A percentile compares a stretch with the other conserved stretches of the same genome.
phyloP scores from a whole-genome alignment of 2,329 filamentous ascomycete genomes.

The Talaromyces sp. region DNA sequence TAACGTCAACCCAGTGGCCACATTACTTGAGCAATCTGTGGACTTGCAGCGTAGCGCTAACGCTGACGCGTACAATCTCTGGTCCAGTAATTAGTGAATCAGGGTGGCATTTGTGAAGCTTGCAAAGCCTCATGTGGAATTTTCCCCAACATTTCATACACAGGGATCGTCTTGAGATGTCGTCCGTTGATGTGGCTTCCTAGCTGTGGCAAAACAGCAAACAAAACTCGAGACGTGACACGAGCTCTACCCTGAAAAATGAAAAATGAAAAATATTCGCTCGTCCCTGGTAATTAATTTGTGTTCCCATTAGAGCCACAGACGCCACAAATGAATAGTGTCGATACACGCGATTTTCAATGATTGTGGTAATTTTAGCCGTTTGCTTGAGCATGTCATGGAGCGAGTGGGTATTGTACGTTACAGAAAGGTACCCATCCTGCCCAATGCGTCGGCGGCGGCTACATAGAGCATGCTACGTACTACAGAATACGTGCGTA shows the following conservation, averaged over 20 bases:
- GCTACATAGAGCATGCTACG: too few species aligned
- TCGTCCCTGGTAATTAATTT: not conserved
- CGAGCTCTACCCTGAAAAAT: not conserved
- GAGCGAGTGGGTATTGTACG: not conserved
- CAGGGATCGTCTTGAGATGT: not conserved
- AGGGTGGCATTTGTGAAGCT: not conserved
- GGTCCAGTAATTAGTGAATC: not conserved
- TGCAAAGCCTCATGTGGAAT: not conserved
- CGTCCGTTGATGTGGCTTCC: too few species aligned
- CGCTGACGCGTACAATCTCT: not conserved
- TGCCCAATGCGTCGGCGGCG: not conserved
- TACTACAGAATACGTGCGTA: too few species aligned
- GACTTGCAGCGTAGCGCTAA: not conserved
- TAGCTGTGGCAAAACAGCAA: not conserved
- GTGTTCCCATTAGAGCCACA: constrained; percentile 3
- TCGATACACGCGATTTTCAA: not conserved
- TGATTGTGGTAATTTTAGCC: constrained; percentile 6
- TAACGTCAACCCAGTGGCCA: not conserved
- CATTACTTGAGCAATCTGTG: not conserved
- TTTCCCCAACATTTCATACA: not conserved
- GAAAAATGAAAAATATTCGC: too few species aligned
- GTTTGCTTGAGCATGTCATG: not conserved
- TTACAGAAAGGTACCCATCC: not conserved
- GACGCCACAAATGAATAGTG: not conserved
- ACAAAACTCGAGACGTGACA: not conserved